phyloP scores from a whole-genome alignment of 1,284 basidiomycete genomes.

The Rhodotorula glutinis region DNA sequence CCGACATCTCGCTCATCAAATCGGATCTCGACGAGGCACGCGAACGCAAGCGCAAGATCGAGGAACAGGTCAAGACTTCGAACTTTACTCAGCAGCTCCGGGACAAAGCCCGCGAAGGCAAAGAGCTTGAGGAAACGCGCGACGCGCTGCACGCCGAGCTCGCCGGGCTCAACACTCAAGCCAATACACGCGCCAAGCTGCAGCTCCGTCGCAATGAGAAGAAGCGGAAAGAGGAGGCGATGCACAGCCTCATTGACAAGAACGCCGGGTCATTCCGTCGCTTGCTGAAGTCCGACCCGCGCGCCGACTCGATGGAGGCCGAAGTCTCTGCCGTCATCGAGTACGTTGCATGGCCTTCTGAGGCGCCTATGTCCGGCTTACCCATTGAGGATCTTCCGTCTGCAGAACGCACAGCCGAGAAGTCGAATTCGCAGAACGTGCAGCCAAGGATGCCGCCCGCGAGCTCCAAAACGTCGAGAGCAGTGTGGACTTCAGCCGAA shows the following conservation, averaged over 20 bases:
- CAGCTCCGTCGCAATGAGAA: conserved; percentile 70
- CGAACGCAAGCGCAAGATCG: conserved; percentile 58
- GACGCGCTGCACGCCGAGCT: conserved; percentile 73
- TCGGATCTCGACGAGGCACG: conserved; percentile 58
- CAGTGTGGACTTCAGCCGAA: conserved; percentile 25
- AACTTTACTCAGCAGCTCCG: conserved; percentile 69
- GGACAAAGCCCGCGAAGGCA: conserved; percentile 58
- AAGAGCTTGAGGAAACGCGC: conserved; percentile 65
- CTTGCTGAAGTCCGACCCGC: conserved; percentile 46
- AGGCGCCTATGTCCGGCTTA: too few relatives aligned
- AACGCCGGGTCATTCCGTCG: conserved; percentile 64
- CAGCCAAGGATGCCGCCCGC: conserved; percentile 16
- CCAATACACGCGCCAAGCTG: conserved; percentile 76
- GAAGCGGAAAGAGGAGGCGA: conserved; percentile 62
- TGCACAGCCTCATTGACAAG: conserved; percentile 64
- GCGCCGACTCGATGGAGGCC: conserved; percentile 35
- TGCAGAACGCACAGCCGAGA: conserved; percentile 27
- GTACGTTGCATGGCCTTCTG: conserved; percentile 15
- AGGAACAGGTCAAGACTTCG: conserved; percentile 59
- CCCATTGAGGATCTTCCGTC: not conserved
- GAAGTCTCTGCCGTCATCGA: conserved; percentile 32
- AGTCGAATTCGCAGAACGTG: conserved; percentile 24
- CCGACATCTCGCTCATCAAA: conserved; percentile 55
- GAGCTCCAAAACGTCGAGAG: conserved; percentile 33
- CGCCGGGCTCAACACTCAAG: conserved; percentile 69